Base-by-base conservation (phyloP, 2,329 filamentous ascomycete species). In the Xylaria sp. region DNA sequence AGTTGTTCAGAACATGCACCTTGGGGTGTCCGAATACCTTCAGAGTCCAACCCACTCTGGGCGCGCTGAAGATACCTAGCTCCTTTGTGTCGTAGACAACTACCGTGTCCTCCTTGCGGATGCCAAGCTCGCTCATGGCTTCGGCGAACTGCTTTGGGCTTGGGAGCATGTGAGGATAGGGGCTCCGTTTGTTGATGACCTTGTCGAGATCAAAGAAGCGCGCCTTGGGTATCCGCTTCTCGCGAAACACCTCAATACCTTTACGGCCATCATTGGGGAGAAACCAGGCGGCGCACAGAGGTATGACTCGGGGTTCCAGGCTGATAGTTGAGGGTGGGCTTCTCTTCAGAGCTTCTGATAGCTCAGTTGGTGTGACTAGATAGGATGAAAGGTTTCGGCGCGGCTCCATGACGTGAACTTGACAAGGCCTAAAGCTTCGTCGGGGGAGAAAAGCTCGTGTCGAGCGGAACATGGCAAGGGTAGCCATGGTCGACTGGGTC, bases 141-240 rank as follows among this genome's bases (percentile, higher is more conserved):
- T 87, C 83, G 41, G 91, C 90, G 69, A 99, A 97, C 47, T 85
- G 81, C 66, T 90, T 86, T 37, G 90, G 80, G 7, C 83, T 87
- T 2, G 94, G 94, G 2, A 99, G 84, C 94, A 99, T 99, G 72
- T 99, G 94, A 7, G 94, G 93, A 71, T 96, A 97, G 1, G 91
- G 89, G 50, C 89, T 96, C 64, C 86, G 85, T 61, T 87, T 86
- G 74, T 99, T 92, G 67, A 94, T 91, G 69, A 96, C 84, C 66
- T 86, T 91, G 74, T 99, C 94, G 49, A 99, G 82, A 72, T 99
- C 92, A 72, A 99, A 99, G 83, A 97, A 99, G 26, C 92, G 89
- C 1, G 94, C 89, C 67, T 88, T 87, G 19, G 92, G 93, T 60
- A 99, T 94, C 66, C 91, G 90, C 69, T 87, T 84, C 69, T 91